A percentile compares a stretch with the other conserved stretches of the same genome.
Evolutionary conservation across 129 eudicot species (phyloP).

Genomic region (Mikania micrantha): DNA sequence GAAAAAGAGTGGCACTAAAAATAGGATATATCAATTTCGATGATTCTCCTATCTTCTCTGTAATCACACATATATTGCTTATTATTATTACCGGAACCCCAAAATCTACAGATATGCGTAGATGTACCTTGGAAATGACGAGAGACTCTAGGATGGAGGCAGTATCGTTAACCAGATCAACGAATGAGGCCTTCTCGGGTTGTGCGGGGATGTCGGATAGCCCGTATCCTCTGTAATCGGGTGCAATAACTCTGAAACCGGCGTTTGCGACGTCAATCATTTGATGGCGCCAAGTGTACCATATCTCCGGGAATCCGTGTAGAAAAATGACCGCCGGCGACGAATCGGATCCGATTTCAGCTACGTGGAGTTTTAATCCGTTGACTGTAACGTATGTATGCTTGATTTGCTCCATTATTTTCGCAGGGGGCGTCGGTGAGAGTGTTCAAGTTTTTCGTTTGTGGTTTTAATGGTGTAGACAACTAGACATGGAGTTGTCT

Average conservation of each 20-base stretch:
- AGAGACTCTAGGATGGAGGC: slow-evolving; percentile 33
- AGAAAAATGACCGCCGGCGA: slow-evolving; percentile 31
- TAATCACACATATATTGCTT: background rate
- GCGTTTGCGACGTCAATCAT: slow-evolving; percentile 40
- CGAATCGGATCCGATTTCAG: slow-evolving; percentile 28
- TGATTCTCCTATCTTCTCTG: background rate
- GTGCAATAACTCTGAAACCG: slow-evolving; percentile 36
- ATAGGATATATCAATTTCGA: background rate
- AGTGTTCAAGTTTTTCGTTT: background rate
- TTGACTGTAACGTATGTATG: slow-evolving; percentile 28
- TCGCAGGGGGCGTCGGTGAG: background rate
- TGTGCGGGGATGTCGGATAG: slow-evolving; percentile 34
- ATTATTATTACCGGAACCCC: slow-evolving; percentile 12
- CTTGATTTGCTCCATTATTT: slow-evolving; percentile 30
- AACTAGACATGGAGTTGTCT: too few species aligned
- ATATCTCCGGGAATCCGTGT: slow-evolving; percentile 45
- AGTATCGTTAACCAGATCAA: slow-evolving; percentile 29
- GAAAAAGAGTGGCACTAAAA: too few species aligned
- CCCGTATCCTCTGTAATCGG: slow-evolving; percentile 42
- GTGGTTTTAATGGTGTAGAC: too few species aligned
- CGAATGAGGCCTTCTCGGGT: slow-evolving; percentile 29
- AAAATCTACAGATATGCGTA: background rate
- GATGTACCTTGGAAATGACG: slow-evolving; percentile 32
- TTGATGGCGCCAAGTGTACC: slow-evolving; percentile 54
- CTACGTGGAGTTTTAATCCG: slow-evolving; percentile 38